Evolutionary conservation across 768 basidiomycete genomes (phyloP), one percentile per base, ranked within the genome.

Genomic region (Boletus huronensis): DNA sequence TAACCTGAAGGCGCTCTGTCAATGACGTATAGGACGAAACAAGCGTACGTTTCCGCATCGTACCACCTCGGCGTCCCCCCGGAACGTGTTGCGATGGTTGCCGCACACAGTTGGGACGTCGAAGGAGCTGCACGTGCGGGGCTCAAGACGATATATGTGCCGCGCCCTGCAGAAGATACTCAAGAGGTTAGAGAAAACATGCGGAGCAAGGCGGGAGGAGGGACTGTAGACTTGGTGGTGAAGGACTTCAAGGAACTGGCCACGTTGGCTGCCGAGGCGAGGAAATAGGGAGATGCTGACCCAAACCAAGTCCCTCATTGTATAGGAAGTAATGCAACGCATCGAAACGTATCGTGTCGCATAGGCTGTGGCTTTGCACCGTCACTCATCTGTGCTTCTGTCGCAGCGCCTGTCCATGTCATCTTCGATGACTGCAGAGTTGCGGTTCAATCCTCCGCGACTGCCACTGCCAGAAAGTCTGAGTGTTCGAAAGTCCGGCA

Each of bases 31-130:
- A 68, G 79, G 80, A 62, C 77, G 77, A 9, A 71, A 16, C 39
- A 77, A 39, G 73, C 78, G 0, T 88, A 87, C 58, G 67, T 75
- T 1, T 73, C 76, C 3, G 79, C 80, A 1, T 65, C 77, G 1
- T 71, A 74, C 8, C 79, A 84, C 57, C 77, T 88, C 8, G 67
- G 63, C 14, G 29, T 69, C 6, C 55, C 74, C 1, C 79, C 84
- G 0, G 59, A 76, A 10, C 76, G 77, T 38, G 74, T 79, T 36
- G 84, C 80, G 2, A 81, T 88, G 79, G 85, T 88, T 9, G 85
- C 86, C 0, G 76, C 84, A 8, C 87, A 88, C 68, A 72, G 74
- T 3, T 74, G 69, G 53, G 87, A 88, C 60, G 71, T 86, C 13
- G 74, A 75, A 1, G 82, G 75, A 0, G 85, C 86, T 0, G 77